Evolutionary conservation across 768 basidiomycete genomes (phyloP).

Genomic region (Leccinellum luteum): DNA sequence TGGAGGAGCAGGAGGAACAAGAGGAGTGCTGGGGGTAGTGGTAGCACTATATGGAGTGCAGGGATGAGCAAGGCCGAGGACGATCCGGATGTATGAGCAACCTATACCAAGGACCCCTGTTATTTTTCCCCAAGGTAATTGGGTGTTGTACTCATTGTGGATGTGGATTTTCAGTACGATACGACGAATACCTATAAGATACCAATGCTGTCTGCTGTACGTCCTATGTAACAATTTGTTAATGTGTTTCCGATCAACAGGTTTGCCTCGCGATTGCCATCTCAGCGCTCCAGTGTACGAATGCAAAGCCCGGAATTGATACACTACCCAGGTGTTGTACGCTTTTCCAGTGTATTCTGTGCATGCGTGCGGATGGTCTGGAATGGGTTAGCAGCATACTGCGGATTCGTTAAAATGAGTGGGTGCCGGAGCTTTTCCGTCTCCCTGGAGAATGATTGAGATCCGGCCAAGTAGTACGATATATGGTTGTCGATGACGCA

Average conservation of each 20-base stretch:
- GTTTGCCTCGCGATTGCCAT: not conserved
- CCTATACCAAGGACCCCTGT: not conserved
- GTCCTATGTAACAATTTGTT: slow-evolving; percentile 21
- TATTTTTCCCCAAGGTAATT: slow-evolving; percentile 6
- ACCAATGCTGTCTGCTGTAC: slow-evolving; percentile 17
- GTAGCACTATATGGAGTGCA: slow-evolving; percentile 85
- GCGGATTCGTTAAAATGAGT: slow-evolving; percentile 61
- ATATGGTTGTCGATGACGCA: slow-evolving; percentile 36
- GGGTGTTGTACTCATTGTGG: slow-evolving; percentile 9
- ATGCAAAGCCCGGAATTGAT: not conserved
- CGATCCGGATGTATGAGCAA: slow-evolving; percentile 34
- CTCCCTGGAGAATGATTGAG: slow-evolving; percentile 41
- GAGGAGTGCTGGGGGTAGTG: slow-evolving; percentile 58
- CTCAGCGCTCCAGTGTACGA: not conserved
- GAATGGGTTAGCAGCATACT: slow-evolving; percentile 69
- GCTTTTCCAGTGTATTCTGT: slow-evolving; percentile 70
- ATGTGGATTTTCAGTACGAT: slow-evolving; percentile 24
- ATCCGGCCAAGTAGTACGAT: not conserved
- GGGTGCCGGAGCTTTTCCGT: slow-evolving; percentile 69
- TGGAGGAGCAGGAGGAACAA: slow-evolving; percentile 53
- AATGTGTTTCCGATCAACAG: slow-evolving; percentile 9
- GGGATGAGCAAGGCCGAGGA: slow-evolving; percentile 69
- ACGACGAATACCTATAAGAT: slow-evolving; percentile 20
- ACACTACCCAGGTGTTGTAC: slow-evolving; percentile 20
- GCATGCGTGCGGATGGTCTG: slow-evolving; percentile 77